These are phyloP conservation scores for Lablab purpureus DNA, from an alignment of 306 rosid genomes.

Conservation along the genomic window DNA sequence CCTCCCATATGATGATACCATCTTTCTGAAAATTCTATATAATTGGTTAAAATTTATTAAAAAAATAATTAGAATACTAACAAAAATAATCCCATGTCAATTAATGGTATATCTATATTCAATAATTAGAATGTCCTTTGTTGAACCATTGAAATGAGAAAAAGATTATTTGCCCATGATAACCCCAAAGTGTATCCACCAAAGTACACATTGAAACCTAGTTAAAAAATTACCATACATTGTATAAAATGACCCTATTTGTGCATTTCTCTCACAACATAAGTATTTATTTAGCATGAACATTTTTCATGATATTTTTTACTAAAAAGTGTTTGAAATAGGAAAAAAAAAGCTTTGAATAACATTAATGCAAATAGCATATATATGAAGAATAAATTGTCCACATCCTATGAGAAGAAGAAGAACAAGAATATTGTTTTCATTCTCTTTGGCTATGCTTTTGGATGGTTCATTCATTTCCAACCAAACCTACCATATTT, in stretches of 20 bases:
- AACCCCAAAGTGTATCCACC: too few relatives aligned
- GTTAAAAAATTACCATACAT: not conserved
- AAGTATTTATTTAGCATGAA: not conserved
- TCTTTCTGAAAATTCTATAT: too few relatives aligned
- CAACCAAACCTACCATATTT: slow-evolving; percentile 19
- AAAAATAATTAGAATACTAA: too few relatives aligned
- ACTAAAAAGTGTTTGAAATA: not conserved
- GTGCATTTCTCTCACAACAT: not conserved
- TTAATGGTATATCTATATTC: too few relatives aligned
- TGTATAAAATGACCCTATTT: not conserved
- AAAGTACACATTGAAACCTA: not conserved
- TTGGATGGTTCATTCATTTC: not conserved
- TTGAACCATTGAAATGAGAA: not conserved
- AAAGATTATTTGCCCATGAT: not conserved
- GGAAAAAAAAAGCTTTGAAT: not conserved
- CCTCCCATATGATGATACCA: too few relatives aligned
- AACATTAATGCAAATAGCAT: not conserved
- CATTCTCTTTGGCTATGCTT: not conserved
- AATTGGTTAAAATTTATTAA: too few relatives aligned
- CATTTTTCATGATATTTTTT: not conserved
- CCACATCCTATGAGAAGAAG: not conserved
- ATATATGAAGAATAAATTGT: not conserved
- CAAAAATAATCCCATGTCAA: too few relatives aligned
- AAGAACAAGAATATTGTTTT: not conserved
- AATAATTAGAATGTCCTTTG: too few relatives aligned